A percentile compares a stretch with the other conserved stretches of the same genome.
Conservation (phyloP, 2,329 filamentous ascomycete genomes). For the Cytospora paraplurivora region DNA sequence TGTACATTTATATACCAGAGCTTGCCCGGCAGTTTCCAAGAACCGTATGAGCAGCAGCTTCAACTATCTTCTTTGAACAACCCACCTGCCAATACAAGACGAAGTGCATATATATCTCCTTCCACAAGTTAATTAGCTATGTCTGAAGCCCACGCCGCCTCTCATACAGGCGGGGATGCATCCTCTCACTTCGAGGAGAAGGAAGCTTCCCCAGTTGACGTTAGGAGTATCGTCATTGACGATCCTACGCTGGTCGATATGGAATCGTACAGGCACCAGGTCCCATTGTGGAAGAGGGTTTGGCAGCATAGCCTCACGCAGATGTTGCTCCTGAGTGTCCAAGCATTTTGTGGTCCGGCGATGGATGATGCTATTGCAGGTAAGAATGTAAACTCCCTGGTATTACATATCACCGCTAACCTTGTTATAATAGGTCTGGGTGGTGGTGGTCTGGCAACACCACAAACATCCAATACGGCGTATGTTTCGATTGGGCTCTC, state of each 20-base stretch:
- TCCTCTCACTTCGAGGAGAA: constrained; percentile 4
- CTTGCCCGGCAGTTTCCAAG: constrained; percentile 5
- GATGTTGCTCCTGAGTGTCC: constrained; percentile 50
- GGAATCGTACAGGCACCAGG: constrained; percentile 33
- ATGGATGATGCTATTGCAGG: constrained; percentile 45
- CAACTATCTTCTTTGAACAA: not conserved
- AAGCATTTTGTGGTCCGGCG: constrained; percentile 47
- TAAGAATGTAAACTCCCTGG: constrained; percentile 25
- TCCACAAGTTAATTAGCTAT: not conserved
- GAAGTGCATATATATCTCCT: not conserved
- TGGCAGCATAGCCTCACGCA: constrained; percentile 51
- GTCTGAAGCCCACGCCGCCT: not conserved
- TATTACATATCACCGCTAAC: not conserved
- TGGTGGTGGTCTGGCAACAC: constrained; percentile 48
- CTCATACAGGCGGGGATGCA: not conserved
- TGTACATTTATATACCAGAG: not conserved
- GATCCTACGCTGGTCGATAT: constrained; percentile 38
- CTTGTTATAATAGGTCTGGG: constrained; percentile 38
- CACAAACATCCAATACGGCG: constrained; percentile 46
- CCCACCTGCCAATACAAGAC: too few species aligned
- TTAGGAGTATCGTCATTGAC: not conserved
- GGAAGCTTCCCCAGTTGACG: constrained; percentile 3
- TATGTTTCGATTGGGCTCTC: constrained; percentile 36
- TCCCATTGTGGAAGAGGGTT: constrained; percentile 46
- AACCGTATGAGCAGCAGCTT: constrained; percentile 9